Evolutionary conservation across 2,329 filamentous ascomycete species (phyloP), one percentile per base, ranked within the genome.

Genomic region (Ambrosiella xylebori): DNA sequence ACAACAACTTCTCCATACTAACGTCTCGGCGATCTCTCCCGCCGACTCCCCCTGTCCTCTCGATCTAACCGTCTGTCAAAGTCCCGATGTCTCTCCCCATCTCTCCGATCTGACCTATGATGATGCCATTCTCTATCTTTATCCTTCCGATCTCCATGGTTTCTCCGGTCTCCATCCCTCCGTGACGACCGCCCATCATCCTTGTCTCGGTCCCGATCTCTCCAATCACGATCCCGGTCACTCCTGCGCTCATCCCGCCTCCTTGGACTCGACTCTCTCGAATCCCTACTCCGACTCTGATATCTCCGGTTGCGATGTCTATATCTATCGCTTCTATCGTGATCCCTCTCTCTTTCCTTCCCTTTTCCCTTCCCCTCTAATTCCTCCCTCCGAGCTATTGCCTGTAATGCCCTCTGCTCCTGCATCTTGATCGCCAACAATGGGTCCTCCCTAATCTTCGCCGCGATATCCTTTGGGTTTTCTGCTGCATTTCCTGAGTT

Each of bases 361-460:
- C 54, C 15, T 47, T 66, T 67, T 57, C 54, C 68, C 61, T 50
- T 60, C 57, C 35, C 66, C 71, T 3, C 75, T 71, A 12, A 77
- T 76, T 82, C 81, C 8, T 78, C 75, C 60, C 78, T 74, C 62
- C 84, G 87, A 80, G 87, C 89, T 80, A 88, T 84, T 7, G 82
- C 78, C 64, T 85, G 82, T 67, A 88, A 88, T 1, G 85, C 83
- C 36, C 84, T 83, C 69, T 91, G 86, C 68, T 97, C 90, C 67
- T 94, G 85, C 67, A 83, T 86, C 76, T 95, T 95, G 68, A 98
- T 96, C 27, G 90, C 88, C 39, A 97, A 74, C 65, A 98, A 76
- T 0, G 93, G 93, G 67, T 98, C 93, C 63, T 94, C 86, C 62
- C 89, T 78, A 52, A 97, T 83, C 73, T 98, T 98, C 53, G 81